Percentiles rank a stretch among this genome's conserved stretches.
Evolutionary conservation across 2,329 filamentous ascomycete genomes (phyloP).

Genomic region (Cordyceps cateniannulata): DNA sequence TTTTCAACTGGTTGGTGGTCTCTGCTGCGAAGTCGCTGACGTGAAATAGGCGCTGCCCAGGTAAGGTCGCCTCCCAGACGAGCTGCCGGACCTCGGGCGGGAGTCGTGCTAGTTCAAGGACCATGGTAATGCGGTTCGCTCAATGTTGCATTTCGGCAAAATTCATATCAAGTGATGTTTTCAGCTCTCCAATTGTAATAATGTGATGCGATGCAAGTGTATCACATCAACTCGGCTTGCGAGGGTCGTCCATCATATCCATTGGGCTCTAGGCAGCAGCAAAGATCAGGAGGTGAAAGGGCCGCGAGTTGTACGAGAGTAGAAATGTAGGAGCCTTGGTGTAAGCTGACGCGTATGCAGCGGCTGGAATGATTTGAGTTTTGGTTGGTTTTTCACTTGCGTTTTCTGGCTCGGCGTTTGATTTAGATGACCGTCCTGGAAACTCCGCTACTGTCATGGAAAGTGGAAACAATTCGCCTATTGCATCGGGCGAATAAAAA

Average conservation of each 20-base stretch:
- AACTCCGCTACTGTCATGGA: neutral
- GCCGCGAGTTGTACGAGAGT: neutral
- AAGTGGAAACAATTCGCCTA: neutral
- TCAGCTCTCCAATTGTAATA: neutral
- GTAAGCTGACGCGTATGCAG: neutral
- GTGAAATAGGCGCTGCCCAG: slow-evolving; percentile 24
- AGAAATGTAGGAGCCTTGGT: neutral
- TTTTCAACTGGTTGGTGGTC: too few relatives aligned
- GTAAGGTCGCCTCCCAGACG: slow-evolving; percentile 24
- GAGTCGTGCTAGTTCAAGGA: slow-evolving; percentile 7
- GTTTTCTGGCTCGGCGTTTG: too few relatives aligned
- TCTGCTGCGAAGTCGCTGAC: slow-evolving; percentile 16
- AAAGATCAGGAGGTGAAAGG: neutral
- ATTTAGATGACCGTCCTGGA: neutral
- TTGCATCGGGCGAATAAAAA: neutral
- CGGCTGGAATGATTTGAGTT: too few relatives aligned
- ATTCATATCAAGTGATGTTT: neutral
- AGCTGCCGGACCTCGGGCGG: slow-evolving; percentile 23
- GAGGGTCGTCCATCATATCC: neutral
- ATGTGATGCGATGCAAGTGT: neutral
- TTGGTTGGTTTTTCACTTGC: neutral
- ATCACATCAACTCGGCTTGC: neutral
- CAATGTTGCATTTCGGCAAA: neutral
- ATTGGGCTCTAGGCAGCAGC: neutral
- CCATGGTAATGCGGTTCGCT: neutral